Evolutionary conservation across 352 stramenopile genomes (phyloP).

Genomic region (Phytophthora pisi): DNA sequence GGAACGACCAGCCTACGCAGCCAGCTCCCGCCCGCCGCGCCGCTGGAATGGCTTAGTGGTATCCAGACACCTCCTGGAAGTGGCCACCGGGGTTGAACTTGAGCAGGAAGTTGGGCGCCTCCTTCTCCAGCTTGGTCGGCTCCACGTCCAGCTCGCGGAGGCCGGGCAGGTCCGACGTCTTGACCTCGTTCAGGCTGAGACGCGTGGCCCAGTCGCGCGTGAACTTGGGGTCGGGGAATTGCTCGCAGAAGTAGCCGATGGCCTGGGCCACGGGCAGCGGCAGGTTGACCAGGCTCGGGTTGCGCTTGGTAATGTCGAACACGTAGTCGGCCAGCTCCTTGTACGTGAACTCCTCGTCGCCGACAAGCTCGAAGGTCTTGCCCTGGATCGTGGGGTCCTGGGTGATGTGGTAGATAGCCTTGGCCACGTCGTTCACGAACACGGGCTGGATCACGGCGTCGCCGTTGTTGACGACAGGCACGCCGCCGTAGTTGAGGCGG

Average conservation of each 20-base stretch:
- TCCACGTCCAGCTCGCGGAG: slow-evolving; percentile 87
- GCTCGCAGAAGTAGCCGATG: slow-evolving; percentile 80
- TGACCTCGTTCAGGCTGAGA: slow-evolving; percentile 83
- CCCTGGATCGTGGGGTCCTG: slow-evolving; percentile 90
- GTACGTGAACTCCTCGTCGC: slow-evolving; percentile 96
- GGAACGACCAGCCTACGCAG: background rate
- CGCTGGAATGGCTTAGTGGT: slow-evolving; percentile 63
- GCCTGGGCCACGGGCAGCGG: slow-evolving; percentile 75
- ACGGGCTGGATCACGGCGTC: slow-evolving; percentile 93
- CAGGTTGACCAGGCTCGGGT: slow-evolving; percentile 82
- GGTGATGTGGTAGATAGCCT: slow-evolving; percentile 79
- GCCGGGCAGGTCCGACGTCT: slow-evolving; percentile 79
- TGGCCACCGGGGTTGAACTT: slow-evolving; percentile 95
- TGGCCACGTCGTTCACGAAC: slow-evolving; percentile 85
- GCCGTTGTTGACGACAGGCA: slow-evolving; percentile 95
- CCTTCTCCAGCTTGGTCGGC: slow-evolving; percentile 94
- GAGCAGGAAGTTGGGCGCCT: slow-evolving; percentile 95
- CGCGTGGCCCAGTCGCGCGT: slow-evolving; percentile 79
- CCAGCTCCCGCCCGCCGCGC: slow-evolving; percentile 3
- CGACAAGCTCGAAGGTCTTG: slow-evolving; percentile 95
- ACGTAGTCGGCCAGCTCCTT: slow-evolving; percentile 97
- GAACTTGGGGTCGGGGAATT: slow-evolving; percentile 87
- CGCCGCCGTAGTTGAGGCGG: slow-evolving; percentile 66
- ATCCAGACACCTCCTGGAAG: slow-evolving; percentile 92
- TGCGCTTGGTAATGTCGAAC: slow-evolving; percentile 89